Percentiles rank a stretch among this genome's conserved stretches.
These are phyloP conservation scores for Calophaca sinica DNA, from an alignment of 306 rosid genomes.

Conservation along the genomic window DNA sequence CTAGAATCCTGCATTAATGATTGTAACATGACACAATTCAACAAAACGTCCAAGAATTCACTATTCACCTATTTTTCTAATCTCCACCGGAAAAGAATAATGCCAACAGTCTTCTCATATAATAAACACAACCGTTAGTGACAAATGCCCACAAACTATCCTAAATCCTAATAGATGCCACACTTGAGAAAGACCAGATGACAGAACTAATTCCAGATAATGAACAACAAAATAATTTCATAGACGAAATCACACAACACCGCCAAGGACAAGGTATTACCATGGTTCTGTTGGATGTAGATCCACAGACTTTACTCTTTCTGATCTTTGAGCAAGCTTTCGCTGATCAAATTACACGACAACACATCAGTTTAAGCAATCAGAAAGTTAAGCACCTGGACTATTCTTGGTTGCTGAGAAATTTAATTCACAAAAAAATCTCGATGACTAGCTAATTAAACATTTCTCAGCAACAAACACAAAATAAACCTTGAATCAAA, in stretches of 20 bases:
- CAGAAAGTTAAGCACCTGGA: constrained; percentile 29
- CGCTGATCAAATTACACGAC: constrained; percentile 51
- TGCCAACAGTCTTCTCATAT: background rate
- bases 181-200: constrained; percentile 30
- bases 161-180: constrained; percentile 32
- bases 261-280: constrained; percentile 50
- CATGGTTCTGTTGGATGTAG: constrained; percentile 84
- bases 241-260: constrained; percentile 17
- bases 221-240: background rate
- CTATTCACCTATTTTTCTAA: constrained; percentile 20
- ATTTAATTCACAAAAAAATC: constrained; percentile 9
- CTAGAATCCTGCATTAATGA: constrained; percentile 79
- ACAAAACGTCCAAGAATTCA: background rate
- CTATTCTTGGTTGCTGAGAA: constrained; percentile 33
- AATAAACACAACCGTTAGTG: background rate
- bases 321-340: constrained; percentile 68
- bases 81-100: background rate
- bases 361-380: constrained; percentile 39
- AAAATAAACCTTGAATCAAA: constrained; percentile 27
- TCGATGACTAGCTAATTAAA: constrained; percentile 23
- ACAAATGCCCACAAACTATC: constrained; percentile 22
- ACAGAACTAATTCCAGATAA: constrained; percentile 9
- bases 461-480: constrained; percentile 44
- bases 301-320: constrained; percentile 81
- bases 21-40: constrained; percentile 42